Percentiles rank a stretch among this genome's conserved stretches.
Evolutionary conservation across 495 filamentous ascomycete species (phyloP).

Genomic region (Penicillium chermesinum): DNA sequence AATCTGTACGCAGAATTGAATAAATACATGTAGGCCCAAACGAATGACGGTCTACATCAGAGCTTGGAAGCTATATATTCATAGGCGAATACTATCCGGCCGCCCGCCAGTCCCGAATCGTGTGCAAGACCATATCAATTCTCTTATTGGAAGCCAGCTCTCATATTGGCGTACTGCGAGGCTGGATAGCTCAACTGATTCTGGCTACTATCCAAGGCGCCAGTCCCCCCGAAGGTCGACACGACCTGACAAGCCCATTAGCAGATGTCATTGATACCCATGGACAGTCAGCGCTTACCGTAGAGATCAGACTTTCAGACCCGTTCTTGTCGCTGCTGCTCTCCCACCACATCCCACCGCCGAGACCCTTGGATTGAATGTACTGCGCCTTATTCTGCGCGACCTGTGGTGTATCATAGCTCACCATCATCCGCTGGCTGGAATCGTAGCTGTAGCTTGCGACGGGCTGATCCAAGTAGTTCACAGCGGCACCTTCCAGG

Average conservation of each 20-base stretch:
- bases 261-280: no score
- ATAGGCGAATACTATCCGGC: no score
- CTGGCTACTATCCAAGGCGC: constrained; percentile 20
- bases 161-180: constrained; percentile 27
- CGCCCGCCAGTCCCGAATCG: no score
- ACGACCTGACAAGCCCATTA: constrained; percentile 29
- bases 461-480: constrained; percentile 9
- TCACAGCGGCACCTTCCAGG: constrained; percentile 22
- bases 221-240: constrained; percentile 21
- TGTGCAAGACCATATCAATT: background rate
- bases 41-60: no score
- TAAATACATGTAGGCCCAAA: no score
- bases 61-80: no score
- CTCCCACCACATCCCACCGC: constrained; percentile 92
- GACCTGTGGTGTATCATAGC: constrained; percentile 64
- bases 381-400: constrained; percentile 60
- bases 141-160: constrained; percentile 1
- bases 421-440: constrained; percentile 55
- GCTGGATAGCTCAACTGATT: constrained; percentile 32
- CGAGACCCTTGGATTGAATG: constrained; percentile 57
- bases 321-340: constrained; percentile 63
- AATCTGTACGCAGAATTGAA: no score
- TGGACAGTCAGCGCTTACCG: constrained; percentile 27
- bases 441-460: constrained; percentile 70
- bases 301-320: constrained; percentile 55